phyloP scores from a whole-genome alignment of 2,329 filamentous ascomycete species.

The Aschersonia sp. region DNA sequence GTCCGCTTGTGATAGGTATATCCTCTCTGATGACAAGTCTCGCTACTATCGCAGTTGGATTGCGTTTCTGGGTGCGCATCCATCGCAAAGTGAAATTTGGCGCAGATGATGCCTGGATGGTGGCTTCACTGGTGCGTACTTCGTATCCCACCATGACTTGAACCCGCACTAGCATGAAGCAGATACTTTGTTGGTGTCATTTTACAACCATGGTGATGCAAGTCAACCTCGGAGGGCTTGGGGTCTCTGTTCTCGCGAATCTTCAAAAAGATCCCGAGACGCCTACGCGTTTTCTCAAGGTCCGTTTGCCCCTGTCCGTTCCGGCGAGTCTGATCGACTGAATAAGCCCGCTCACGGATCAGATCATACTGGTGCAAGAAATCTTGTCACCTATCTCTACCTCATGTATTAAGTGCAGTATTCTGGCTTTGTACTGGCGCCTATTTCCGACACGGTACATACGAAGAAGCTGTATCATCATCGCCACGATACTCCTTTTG shows the following conservation, averaged over 20 bases:
- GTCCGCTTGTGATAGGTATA: neutral
- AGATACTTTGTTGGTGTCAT: neutral
- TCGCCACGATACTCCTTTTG: neutral
- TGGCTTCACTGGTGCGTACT: neutral
- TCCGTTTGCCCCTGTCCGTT: neutral
- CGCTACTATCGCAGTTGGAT: neutral
- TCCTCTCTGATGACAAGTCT: neutral
- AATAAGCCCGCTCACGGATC: neutral
- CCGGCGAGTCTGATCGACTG: no score
- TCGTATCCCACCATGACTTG: neutral
- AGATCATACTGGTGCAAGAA: neutral
- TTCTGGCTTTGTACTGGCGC: neutral
- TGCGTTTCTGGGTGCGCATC: neutral
- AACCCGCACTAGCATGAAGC: neutral
- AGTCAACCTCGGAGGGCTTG: neutral
- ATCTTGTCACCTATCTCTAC: neutral
- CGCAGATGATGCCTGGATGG: neutral
- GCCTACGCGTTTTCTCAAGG: neutral
- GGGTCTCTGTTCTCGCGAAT: neutral
- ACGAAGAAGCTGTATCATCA: neutral
- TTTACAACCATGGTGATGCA: neutral
- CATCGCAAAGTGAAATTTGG: neutral
- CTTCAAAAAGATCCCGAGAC: neutral
- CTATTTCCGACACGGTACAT: neutral
- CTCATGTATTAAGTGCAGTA: neutral